These are phyloP conservation scores for Colletotrichum sublineola DNA, from an alignment of 2,329 filamentous ascomycete genomes.

Conservation along the genomic window DNA sequence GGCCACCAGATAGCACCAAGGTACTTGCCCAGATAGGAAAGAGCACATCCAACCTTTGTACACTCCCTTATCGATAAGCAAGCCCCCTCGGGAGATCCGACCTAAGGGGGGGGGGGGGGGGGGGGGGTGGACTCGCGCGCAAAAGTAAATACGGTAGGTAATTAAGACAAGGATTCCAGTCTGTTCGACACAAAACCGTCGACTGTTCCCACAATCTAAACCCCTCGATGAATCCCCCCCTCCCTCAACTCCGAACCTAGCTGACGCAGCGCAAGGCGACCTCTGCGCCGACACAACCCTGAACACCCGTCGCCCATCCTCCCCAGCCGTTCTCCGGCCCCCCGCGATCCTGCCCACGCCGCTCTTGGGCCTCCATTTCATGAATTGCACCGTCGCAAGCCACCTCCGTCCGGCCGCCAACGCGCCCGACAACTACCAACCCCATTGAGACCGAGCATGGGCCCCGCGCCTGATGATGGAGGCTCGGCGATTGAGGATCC, in stretches of 20 bases:
- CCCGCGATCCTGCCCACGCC: conserved; percentile 21
- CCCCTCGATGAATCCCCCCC: conserved; percentile 32
- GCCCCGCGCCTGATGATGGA: conserved; percentile 39
- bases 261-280: conserved; percentile 37
- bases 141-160: neutral
- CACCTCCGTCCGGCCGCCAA: conserved; percentile 23
- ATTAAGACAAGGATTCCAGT: conserved; percentile 23
- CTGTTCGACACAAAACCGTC: conserved; percentile 27
- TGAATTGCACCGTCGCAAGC: conserved; percentile 33
- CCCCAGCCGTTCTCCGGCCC: conserved; percentile 35
- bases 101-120: neutral
- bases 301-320: conserved; percentile 17
- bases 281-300: conserved; percentile 25
- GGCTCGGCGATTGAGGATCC: conserved; percentile 35
- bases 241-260: conserved; percentile 33
- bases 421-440: conserved; percentile 27
- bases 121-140: conserved; percentile 3
- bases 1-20: neutral
- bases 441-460: conserved; percentile 41
- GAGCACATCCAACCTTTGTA: conserved; percentile 9
- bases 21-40: conserved; percentile 30
- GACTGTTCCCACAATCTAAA: conserved; percentile 34
- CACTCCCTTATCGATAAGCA: conserved; percentile 31
- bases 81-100: conserved; percentile 31
- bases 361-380: conserved; percentile 36